Evolutionary conservation across 2,329 filamentous ascomycete genomes (phyloP), one percentile per base, ranked within the genome.

Genomic region (Penicillium hesseltinei): DNA sequence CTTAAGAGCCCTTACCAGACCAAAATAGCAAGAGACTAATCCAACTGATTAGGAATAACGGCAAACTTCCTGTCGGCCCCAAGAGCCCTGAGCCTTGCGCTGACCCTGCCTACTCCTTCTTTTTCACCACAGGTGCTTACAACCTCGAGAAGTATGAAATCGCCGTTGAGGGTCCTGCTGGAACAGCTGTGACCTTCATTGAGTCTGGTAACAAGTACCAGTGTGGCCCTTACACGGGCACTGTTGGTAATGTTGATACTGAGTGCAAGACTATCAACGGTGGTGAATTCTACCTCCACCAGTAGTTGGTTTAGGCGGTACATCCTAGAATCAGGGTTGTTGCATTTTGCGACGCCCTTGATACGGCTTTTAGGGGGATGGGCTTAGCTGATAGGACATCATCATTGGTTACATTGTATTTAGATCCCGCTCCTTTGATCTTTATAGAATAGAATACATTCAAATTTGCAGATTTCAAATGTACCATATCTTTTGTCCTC

Each of bases 201-300:
- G 31, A 38, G 23, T 15, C 33, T 39, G 51, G 51, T 17, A 11
- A 33, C 23, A 53, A 53, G 33, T 53, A 53, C 25, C 51, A 53
- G 31, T 46, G 51, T 53, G 42, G 42, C 11, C 33, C 51, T 31
- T 53, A 53, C 51, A 29, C 40, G 10, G 51, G 51, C n/a, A 5
- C 40, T 5, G 8, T 38, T 29, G 42, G 29, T 2, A 46, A 53
- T 19, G 25, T 53, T 15, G 51, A 53, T 4, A 39, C 17, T 1
- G 51, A 53, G 21, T 53, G 51, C 51, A 53, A 46, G 42, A 53
- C 21, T 10, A 53, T n/a, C 23, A 53, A 53, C 10, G 51, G 51
- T 5, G 51, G 51, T 6, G 21, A 36, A 29, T 53, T 53, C 25
- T 53, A 53, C 33, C 51, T 53, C 7, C 2, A 53, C 17, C 39